phyloP scores from a whole-genome alignment of 2,329 filamentous ascomycete species.

The Ilyonectria robusta region DNA sequence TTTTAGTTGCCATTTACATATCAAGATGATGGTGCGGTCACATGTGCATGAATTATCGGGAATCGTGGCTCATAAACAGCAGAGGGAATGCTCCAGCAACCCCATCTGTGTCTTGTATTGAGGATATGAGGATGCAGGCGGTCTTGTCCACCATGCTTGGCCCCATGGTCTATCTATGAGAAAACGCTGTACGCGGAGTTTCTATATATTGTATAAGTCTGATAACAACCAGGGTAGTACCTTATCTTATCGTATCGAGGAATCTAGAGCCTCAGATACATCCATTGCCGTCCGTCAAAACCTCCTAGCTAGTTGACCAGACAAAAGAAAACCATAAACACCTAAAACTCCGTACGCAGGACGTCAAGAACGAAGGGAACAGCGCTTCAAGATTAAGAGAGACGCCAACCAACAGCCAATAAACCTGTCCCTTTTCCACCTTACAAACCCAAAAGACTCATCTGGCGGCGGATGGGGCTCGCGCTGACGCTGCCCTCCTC shows the following conservation, averaged over 20 bases:
- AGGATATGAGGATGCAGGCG: neutral
- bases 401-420: neutral
- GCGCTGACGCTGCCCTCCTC: constrained; percentile 79
- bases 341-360: constrained; percentile 42
- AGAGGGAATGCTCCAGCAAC: constrained; percentile 5
- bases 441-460: constrained; percentile 75
- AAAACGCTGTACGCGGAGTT: neutral
- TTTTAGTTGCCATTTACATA: neutral
- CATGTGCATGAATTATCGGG: neutral
- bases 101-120: constrained; percentile 20
- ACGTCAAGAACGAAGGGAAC: constrained; percentile 12
- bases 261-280: constrained; percentile 25
- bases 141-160: constrained; percentile 8
- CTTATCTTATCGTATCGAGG: constrained; percentile 11
- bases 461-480: constrained; percentile 79
- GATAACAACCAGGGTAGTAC: constrained; percentile 9
- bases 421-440: neutral
- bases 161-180: constrained; percentile 20
- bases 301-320: constrained; percentile 15
- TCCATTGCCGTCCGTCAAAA: constrained; percentile 9
- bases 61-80: neutral
- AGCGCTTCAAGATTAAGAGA: constrained; percentile 20
- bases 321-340: constrained; percentile 29
- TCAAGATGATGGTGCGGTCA: neutral
- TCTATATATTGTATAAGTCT: constrained; percentile 16